Percentiles rank a stretch among this genome's conserved stretches.
Conservation (phyloP, 1,139 yeast genomes). For the Diutina sp. region DNA sequence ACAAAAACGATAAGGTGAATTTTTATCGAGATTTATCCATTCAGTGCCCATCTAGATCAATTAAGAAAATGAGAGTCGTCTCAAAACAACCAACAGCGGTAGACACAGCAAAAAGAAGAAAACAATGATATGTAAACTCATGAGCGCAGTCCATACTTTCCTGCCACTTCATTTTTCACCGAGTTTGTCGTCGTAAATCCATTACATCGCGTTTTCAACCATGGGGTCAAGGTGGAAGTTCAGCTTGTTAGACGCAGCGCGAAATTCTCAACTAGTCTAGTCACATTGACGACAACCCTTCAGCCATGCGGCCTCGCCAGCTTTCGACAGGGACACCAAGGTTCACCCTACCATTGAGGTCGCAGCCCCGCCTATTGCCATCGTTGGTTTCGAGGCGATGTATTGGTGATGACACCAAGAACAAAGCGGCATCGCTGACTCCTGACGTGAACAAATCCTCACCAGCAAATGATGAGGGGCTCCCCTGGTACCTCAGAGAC, state of each 20-base stretch:
- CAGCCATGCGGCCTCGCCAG: background rate
- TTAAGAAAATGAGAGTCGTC: too few species aligned
- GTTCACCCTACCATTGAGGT: background rate
- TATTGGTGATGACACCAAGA: background rate
- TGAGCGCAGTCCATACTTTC: too few species aligned
- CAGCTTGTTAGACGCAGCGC: background rate
- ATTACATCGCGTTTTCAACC: too few species aligned
- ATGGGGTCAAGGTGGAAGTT: too few species aligned
- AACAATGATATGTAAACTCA: too few species aligned
- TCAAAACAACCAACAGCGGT: too few species aligned
- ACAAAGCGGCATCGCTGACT: too few species aligned
- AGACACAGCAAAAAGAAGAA: too few species aligned
- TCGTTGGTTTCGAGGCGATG: background rate
- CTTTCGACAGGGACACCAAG: background rate
- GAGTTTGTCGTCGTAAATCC: too few species aligned
- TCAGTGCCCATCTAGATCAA: too few species aligned
- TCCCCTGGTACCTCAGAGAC: slow-evolving; percentile 1
- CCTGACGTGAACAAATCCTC: background rate
- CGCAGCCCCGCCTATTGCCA: background rate
- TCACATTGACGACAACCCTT: background rate
- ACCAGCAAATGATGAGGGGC: background rate
- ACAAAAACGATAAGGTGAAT: too few species aligned
- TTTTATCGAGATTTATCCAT: background rate
- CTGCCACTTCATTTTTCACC: too few species aligned
- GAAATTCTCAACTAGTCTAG: background rate